These are phyloP conservation scores for Aureobasidium vineae DNA, from an alignment of 2,329 filamentous ascomycete species.

Conservation along the genomic window DNA sequence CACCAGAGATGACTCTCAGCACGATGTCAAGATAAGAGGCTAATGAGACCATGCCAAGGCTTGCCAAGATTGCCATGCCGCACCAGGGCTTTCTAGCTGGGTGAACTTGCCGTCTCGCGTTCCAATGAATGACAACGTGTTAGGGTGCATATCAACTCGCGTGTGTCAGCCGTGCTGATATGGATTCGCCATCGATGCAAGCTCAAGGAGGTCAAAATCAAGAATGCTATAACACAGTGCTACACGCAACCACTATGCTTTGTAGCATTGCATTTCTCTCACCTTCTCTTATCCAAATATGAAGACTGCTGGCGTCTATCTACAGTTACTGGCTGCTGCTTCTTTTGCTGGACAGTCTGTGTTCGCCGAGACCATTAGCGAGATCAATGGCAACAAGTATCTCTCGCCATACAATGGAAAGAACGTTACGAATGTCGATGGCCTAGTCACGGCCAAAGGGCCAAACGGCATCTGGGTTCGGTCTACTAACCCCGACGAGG, in stretches of 20 bases:
- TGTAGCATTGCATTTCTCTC: not conserved
- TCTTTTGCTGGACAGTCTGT: not conserved
- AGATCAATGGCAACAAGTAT: slow-evolving; percentile 66
- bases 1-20: not conserved
- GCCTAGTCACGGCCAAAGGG: slow-evolving; percentile 63
- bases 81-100: not conserved
- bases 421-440: slow-evolving; percentile 58
- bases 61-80: not conserved
- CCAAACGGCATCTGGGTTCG: slow-evolving; percentile 64
- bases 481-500: slow-evolving; percentile 57
- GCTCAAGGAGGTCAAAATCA: not conserved
- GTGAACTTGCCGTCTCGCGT: not conserved
- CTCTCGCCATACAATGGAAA: slow-evolving; percentile 60
- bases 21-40: slow-evolving; percentile 17
- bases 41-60: not conserved
- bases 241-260: not conserved
- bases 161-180: not conserved
- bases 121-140: slow-evolving; percentile 16
- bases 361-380: slow-evolving; percentile 29
- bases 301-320: not conserved
- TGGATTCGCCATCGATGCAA: not conserved
- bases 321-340: not conserved
- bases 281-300: not conserved
- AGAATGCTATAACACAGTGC: not conserved
- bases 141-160: not conserved